These are phyloP conservation scores for Wickerhamiella kazuoi DNA, from an alignment of 805 yeast species.

Conservation along the genomic window DNA sequence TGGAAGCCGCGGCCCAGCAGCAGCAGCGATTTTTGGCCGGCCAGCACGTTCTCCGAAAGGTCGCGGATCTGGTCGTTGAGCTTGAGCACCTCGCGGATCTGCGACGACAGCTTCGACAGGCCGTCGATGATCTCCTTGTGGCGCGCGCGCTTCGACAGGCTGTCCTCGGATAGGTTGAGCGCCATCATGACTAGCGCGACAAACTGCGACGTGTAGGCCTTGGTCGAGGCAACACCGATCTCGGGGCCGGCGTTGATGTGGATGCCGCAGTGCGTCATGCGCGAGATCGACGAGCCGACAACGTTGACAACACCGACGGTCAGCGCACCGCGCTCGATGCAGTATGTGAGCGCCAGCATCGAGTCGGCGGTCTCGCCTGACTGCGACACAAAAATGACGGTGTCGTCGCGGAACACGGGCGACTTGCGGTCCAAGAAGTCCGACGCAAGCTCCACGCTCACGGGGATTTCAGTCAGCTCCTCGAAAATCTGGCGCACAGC, in stretches of 20 bases:
- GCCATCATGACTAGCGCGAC: conserved; percentile 97
- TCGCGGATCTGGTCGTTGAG: conserved; percentile 58
- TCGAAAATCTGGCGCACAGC: conserved; percentile 95
- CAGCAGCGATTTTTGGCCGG: conserved; percentile 69
- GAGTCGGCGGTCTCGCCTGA: conserved; percentile 99
- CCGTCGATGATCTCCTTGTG: conserved; percentile 78
- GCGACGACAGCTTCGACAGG: conserved; percentile 63
- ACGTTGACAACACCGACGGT: conserved; percentile 95
- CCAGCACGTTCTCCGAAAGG: conserved; percentile 55
- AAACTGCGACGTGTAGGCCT: conserved; percentile 96
- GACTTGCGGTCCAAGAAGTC: conserved; percentile 62
- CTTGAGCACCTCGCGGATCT: conserved; percentile 58
- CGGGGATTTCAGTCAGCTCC: conserved; percentile 60
- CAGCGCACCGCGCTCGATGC: conserved; percentile 91
- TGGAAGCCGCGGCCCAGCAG: conserved; percentile 96
- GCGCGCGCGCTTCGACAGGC: conserved; percentile 57
- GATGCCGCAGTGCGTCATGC: conserved; percentile 97
- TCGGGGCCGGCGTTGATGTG: conserved; percentile 99
- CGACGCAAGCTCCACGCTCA: conserved; percentile 19
- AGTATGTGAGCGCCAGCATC: conserved; percentile 84
- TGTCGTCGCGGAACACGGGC: conserved; percentile 97
- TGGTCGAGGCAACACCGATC: conserved; percentile 97
- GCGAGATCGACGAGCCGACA: conserved; percentile 92
- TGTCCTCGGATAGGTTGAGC: conserved; percentile 80
- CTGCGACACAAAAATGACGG: conserved; percentile 93